Evolutionary conservation across 2,329 filamentous ascomycete species (phyloP), one percentile per base, ranked within the genome.

Genomic region (Colletotrichum cereale): DNA sequence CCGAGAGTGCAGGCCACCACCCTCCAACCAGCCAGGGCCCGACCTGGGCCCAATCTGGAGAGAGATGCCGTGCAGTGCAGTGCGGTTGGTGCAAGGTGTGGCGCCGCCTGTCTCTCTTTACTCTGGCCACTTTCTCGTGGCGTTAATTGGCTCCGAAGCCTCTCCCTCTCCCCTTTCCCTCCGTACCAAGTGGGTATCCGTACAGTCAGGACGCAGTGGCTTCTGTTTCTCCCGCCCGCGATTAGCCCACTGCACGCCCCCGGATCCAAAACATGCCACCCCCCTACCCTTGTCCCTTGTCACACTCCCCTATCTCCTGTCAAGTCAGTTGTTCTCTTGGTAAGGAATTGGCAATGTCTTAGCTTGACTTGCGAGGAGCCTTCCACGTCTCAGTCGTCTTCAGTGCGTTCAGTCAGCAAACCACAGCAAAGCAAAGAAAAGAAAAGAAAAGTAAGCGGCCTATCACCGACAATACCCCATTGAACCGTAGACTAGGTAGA

Each of bases 321-420:
- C 21, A 31, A 26, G 48, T 26, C 36, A 52, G 36, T n/a, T 38
- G 42, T n/a, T 21, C 11, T 48, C 63, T 48, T 38, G 26, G 63
- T 66, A 34, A 58, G 62, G 38, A 36, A 57, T 38, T 52, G 60
- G 16, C 60, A 62, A 66, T 67, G 67, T 67, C 57, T 67, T 53
- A 14, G 21, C 26, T 67, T 66, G 62, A 47, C 62, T 70, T 70
- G 67, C 67, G 60, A 2, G 50, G 24, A 61, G 67, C 57, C 67
- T 34, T 60, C 62, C 67, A 66, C 62, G 62, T 66, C 62, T 6
- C 7, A 16, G 29, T 29, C 57, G 26, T 36, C 8, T 34, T n/a
- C 34, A 47, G 34, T 50, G 16, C 29, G 8, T 21, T 16, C n/a
- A 18, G 29, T 29, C 61, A 16, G 21, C 29, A 14, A 44, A n/a